A percentile compares a stretch with the other conserved stretches of the same genome.
These are phyloP conservation scores for Neofusicoccum parvum DNA, from an alignment of 2,329 filamentous ascomycete species.

Conservation along the genomic window DNA sequence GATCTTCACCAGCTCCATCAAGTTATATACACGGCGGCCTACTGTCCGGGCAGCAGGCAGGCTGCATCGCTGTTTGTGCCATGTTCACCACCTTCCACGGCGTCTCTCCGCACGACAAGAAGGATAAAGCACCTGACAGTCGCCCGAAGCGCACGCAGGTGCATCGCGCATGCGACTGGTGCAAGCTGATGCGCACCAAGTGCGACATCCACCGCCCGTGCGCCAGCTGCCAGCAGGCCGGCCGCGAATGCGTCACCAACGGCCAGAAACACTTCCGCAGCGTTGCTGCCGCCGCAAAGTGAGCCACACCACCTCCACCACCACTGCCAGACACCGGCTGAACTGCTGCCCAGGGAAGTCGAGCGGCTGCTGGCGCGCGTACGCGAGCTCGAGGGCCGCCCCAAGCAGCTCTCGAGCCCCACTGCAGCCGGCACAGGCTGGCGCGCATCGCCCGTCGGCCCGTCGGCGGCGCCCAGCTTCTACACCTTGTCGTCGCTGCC, in stretches of 20 bases:
- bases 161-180: conserved; percentile 43
- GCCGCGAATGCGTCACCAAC: conserved; percentile 40
- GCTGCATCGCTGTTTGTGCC: not conserved
- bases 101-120: not conserved
- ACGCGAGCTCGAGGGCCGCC: conserved; percentile 32
- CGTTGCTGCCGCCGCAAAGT: conserved; percentile 31
- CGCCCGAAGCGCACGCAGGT: conserved; percentile 34
- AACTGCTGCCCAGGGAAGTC: conserved; percentile 37
- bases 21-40: too few species aligned
- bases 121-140: not conserved
- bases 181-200: conserved; percentile 47
- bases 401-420: not conserved
- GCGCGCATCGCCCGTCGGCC: not conserved
- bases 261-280: conserved; percentile 28
- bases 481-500: conserved; percentile 36
- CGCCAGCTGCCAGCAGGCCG: conserved; percentile 41
- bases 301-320: conserved; percentile 23
- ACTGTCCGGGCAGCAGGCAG: too few species aligned
- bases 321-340: not conserved
- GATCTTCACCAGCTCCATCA: too few species aligned
- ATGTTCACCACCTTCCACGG: conserved; percentile 16
- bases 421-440: not conserved
- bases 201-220: conserved; percentile 46
- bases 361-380: conserved; percentile 39
- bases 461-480: not conserved